These are phyloP conservation scores for Sorghum bicolor DNA, from an alignment of 176 grass and related monocot genomes.

Conservation along the genomic window Sorghum_bicolor_NCBIv3 NC_012870.2:3653501-3654000, in stretches of 20 bases:
- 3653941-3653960: background rate
- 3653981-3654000: background rate
- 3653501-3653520: constrained; percentile 45
- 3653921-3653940: background rate
- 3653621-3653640: background rate
- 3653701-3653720: background rate
- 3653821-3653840: constrained; percentile 12
- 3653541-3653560: constrained; percentile 18
- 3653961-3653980: background rate
- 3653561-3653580: background rate
- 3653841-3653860: background rate
- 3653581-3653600: background rate
- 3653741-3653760: background rate
- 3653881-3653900: background rate
- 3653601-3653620: background rate
- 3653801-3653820: constrained; percentile 1
- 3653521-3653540: constrained; percentile 42
- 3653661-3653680: background rate
- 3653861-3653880: background rate
- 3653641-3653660: background rate
- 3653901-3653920: constrained; percentile 14
- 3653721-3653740: constrained; percentile 4
- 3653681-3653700: background rate
- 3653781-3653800: background rate
- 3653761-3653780: constrained; percentile 3